Conservation (phyloP, 2,329 filamentous ascomycete genomes). For the Trichoderma citrinoviride region DNA sequence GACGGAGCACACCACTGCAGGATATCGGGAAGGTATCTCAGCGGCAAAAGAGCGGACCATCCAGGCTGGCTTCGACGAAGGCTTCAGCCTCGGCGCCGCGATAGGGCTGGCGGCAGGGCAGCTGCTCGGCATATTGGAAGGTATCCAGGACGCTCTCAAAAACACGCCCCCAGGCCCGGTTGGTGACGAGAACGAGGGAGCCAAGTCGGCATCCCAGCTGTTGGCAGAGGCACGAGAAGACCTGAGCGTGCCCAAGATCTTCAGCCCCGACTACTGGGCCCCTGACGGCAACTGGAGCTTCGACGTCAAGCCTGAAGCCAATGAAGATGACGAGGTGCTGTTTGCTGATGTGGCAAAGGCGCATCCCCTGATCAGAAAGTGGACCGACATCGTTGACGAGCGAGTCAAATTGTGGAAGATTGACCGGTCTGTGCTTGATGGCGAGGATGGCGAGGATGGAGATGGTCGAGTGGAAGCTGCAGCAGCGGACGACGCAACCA, state of each 20-base stretch:
- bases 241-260: conserved; percentile 60
- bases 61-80: conserved; percentile 88
- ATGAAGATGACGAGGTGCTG: conserved; percentile 44
- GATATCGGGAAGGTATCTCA: conserved; percentile 85
- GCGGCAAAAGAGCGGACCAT: conserved; percentile 72
- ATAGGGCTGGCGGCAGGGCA: conserved; percentile 73
- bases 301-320: conserved; percentile 42
- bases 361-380: conserved; percentile 66
- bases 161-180: conserved; percentile 23
- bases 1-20: conserved; percentile 74
- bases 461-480: conserved; percentile 1
- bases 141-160: conserved; percentile 54
- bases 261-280: conserved; percentile 64
- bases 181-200: conserved; percentile 25
- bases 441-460: conserved; percentile 34
- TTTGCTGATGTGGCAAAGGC: conserved; percentile 62
- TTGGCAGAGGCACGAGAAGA: conserved; percentile 55
- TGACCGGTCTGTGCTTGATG: conserved; percentile 34
- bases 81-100: conserved; percentile 78
- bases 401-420: conserved; percentile 38
- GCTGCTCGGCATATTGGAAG: conserved; percentile 74
- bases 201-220: conserved; percentile 32
- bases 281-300: conserved; percentile 71
- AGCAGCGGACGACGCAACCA: conserved; percentile 8
- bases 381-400: conserved; percentile 45